Evolutionary conservation across 2,329 filamentous ascomycete species (phyloP).

Genomic region (Paraphoma chrysanthemicola): DNA sequence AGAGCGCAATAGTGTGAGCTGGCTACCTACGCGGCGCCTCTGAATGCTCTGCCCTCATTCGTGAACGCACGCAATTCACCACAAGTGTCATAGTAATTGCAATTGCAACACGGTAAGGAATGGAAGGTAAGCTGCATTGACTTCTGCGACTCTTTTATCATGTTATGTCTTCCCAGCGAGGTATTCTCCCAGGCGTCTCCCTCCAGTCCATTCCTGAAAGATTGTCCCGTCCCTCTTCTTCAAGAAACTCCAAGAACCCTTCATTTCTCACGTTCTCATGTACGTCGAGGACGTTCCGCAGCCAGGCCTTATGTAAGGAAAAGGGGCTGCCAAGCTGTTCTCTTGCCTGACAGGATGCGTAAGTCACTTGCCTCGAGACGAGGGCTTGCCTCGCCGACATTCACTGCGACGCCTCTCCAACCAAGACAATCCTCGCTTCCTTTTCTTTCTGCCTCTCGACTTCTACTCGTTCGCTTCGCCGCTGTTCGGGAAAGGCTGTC

Average conservation of each 20-base stretch:
- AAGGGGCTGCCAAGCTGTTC: slow-evolving; percentile 3
- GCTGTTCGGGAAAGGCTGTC: not conserved
- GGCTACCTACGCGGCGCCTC: too few species aligned
- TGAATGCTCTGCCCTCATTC: too few species aligned
- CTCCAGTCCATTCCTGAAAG: not conserved
- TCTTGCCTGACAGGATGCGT: not conserved
- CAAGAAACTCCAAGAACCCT: not conserved
- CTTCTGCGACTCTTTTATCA: not conserved
- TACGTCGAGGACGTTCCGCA: not conserved
- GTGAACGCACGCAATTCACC: too few species aligned
- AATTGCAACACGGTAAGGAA: too few species aligned
- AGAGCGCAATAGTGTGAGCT: too few species aligned
- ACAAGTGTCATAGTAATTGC: not conserved
- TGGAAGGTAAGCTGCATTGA: not conserved
- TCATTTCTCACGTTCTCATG: not conserved
- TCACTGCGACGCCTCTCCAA: not conserved
- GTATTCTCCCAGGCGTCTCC: not conserved
- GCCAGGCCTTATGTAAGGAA: slow-evolving; percentile 1
- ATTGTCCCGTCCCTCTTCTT: not conserved
- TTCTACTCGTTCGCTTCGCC: too few species aligned
- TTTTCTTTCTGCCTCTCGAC: not conserved
- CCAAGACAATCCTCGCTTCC: not conserved
- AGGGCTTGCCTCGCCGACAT: not conserved
- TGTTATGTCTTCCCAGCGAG: not conserved
- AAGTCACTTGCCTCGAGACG: not conserved